Evolutionary conservation across 1,284 basidiomycete genomes (phyloP).

Genomic region (Moesziomyces antarcticus): DNA sequence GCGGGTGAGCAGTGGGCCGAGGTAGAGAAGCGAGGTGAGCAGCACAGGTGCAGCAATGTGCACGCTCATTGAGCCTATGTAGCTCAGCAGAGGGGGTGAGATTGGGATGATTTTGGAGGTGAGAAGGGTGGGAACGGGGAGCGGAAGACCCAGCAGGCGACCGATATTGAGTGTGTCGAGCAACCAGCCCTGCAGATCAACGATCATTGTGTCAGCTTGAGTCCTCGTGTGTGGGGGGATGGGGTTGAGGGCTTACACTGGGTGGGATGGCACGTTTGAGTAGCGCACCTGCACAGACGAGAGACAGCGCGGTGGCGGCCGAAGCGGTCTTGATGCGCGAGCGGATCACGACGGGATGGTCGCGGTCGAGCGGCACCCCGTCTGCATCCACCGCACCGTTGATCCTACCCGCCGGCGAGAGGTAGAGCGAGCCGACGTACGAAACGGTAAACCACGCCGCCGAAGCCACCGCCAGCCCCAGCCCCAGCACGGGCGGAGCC

Average conservation of each 20-base stretch:
- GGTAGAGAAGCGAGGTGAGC: conserved; percentile 81
- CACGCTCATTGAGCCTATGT: conserved; percentile 2
- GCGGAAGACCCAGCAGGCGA: conserved; percentile 49
- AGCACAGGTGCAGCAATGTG: conserved; percentile 18
- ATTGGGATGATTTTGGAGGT: conserved; percentile 46
- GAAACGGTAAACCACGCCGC: conserved; percentile 66
- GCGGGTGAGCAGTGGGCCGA: conserved; percentile 81
- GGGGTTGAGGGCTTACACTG: conserved; percentile 12
- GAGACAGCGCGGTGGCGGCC: conserved; percentile 16
- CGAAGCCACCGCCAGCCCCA: conserved; percentile 27
- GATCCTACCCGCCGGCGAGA: conserved; percentile 62
- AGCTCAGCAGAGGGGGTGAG: conserved; percentile 22
- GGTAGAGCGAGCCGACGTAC: conserved; percentile 71
- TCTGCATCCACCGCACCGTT: conserved; percentile 16
- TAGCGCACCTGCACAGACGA: conserved; percentile 20
- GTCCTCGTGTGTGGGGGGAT: no score
- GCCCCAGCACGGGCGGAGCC: conserved; percentile 21
- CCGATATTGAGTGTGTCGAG: conserved; percentile 25
- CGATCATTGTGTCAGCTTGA: not conserved
- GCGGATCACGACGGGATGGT: conserved; percentile 50
- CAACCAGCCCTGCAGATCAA: conserved; percentile 14
- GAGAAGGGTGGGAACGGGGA: conserved; percentile 43
- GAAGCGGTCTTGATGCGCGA: conserved; percentile 47
- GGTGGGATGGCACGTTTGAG: conserved; percentile 9
- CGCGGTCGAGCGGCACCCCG: conserved; percentile 27